Percentiles rank a stretch among this genome's conserved stretches.
Evolutionary conservation across 2,329 filamentous ascomycete species (phyloP).

Genomic region (Penicillium sp.): DNA sequence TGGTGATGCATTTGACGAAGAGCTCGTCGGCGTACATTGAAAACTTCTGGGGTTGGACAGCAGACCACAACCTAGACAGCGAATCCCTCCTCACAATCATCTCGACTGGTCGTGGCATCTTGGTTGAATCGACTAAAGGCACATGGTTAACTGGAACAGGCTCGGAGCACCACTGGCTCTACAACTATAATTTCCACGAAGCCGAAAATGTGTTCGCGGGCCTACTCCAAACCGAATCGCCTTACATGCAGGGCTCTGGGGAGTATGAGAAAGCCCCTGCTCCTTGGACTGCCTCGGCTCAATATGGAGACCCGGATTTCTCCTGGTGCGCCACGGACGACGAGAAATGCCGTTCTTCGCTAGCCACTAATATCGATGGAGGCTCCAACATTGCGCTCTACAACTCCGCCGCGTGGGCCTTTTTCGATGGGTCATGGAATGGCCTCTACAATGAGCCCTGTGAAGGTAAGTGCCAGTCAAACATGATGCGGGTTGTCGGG

Average conservation of each 20-base stretch:
- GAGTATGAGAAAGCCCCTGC: constrained; percentile 32
- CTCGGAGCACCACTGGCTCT: constrained; percentile 53
- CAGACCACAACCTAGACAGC: constrained; percentile 55
- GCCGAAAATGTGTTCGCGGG: constrained; percentile 49
- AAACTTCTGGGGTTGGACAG: constrained; percentile 57
- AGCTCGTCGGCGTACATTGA: constrained; percentile 58
- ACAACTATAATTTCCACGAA: constrained; percentile 53
- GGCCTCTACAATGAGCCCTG: constrained; percentile 35
- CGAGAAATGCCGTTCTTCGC: constrained; percentile 34
- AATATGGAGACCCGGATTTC: constrained; percentile 37
- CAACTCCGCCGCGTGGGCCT: constrained; percentile 40
- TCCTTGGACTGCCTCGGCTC: constrained; percentile 30
- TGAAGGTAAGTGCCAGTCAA: constrained; percentile 34
- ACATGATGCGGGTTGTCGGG: constrained; percentile 38
- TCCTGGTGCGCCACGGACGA: constrained; percentile 33
- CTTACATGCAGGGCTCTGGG: constrained; percentile 40
- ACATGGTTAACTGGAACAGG: constrained; percentile 53
- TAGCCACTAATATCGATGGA: constrained; percentile 37
- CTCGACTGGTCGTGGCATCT: constrained; percentile 45
- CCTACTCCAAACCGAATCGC: constrained; percentile 39
- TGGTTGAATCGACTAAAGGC: constrained; percentile 46
- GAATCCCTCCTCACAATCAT: constrained; percentile 33
- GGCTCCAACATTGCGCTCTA: constrained; percentile 36
- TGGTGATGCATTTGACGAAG: constrained; percentile 56
- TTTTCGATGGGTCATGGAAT: constrained; percentile 37